Percentiles rank a stretch among this genome's conserved stretches.
Conservation (phyloP, 352 stramenopile species). For the Peronospora belbahrii region DNA sequence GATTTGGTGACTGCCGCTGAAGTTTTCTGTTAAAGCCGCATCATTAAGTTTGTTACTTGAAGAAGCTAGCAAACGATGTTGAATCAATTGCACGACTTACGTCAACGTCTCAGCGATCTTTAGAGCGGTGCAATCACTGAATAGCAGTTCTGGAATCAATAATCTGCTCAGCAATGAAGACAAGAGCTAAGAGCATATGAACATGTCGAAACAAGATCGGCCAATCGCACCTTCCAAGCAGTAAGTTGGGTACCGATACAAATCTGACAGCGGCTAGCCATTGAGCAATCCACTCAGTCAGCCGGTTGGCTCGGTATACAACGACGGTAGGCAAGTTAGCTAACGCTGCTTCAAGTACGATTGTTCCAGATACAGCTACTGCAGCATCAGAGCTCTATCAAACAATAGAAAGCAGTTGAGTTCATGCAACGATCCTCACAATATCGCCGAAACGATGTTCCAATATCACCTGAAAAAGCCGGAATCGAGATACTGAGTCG, state of each 20-base stretch:
- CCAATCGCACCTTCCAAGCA: conserved; percentile 39
- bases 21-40: conserved; percentile 16
- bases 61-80: not conserved
- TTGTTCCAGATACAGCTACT: conserved; percentile 61
- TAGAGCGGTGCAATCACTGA: conserved; percentile 37
- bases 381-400: conserved; percentile 37
- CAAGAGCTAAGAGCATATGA: no score
- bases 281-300: conserved; percentile 52
- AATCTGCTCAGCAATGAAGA: conserved; percentile 9
- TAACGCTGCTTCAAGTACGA: conserved; percentile 58
- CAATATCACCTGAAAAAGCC: no score
- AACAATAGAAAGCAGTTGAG: no score
- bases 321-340: conserved; percentile 50
- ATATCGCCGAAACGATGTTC: no score
- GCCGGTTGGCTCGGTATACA: conserved; percentile 57
- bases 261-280: conserved; percentile 50
- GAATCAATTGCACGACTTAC: conserved; percentile 9
- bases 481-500: no score
- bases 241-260: conserved; percentile 69
- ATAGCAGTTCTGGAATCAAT: conserved; percentile 62
- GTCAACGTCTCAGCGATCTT: conserved; percentile 31
- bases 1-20: not conserved
- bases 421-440: no score
- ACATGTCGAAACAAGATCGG: not conserved
- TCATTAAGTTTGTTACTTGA: no score